Percentiles rank a stretch among this genome's conserved stretches.
Evolutionary conservation across 148 eudicot species (phyloP).

Genomic region (Rhododendron molle): DNA sequence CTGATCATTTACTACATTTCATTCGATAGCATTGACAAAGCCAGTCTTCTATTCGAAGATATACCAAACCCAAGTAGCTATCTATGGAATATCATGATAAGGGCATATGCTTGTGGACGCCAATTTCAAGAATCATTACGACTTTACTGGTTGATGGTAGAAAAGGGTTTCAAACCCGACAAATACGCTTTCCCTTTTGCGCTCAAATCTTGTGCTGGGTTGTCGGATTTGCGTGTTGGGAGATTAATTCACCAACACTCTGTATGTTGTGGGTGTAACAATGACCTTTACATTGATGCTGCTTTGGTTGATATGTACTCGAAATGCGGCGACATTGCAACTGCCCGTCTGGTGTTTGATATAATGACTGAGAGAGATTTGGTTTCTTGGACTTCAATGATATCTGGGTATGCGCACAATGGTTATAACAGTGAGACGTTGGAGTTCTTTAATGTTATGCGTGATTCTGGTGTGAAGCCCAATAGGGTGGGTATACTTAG

Average conservation of each 20-base stretch:
- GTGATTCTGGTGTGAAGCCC: slow-evolving; percentile 6
- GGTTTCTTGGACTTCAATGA: slow-evolving; percentile 20
- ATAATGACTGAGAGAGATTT: slow-evolving; percentile 7
- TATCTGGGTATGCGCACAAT: slow-evolving; percentile 14
- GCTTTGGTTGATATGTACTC: slow-evolving; percentile 18
- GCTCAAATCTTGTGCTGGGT: slow-evolving; percentile 6
- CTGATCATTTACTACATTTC: neutral
- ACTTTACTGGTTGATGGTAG: neutral
- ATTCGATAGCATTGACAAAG: neutral
- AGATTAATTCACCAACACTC: slow-evolving; percentile 3
- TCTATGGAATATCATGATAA: slow-evolving; percentile 12
- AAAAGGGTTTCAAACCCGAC: slow-evolving; percentile 2
- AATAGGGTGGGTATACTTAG: slow-evolving; percentile 12
- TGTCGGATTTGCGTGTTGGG: neutral
- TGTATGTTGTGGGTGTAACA: neutral
- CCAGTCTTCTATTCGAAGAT: neutral
- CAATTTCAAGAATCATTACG: neutral
- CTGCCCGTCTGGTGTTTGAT: slow-evolving; percentile 12
- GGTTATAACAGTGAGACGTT: slow-evolving; percentile 4
- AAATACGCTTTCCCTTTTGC: slow-evolving; percentile 2
- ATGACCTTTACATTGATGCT: slow-evolving; percentile 6
- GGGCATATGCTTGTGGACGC: slow-evolving; percentile 1
- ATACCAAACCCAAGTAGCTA: neutral
- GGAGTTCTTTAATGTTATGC: slow-evolving; percentile 13
- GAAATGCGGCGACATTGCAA: slow-evolving; percentile 1